Evolutionary conservation across 2,329 filamentous ascomycete species (phyloP), one percentile per base, ranked within the genome.

Genomic region (Teratosphaeria zuluensis): DNA sequence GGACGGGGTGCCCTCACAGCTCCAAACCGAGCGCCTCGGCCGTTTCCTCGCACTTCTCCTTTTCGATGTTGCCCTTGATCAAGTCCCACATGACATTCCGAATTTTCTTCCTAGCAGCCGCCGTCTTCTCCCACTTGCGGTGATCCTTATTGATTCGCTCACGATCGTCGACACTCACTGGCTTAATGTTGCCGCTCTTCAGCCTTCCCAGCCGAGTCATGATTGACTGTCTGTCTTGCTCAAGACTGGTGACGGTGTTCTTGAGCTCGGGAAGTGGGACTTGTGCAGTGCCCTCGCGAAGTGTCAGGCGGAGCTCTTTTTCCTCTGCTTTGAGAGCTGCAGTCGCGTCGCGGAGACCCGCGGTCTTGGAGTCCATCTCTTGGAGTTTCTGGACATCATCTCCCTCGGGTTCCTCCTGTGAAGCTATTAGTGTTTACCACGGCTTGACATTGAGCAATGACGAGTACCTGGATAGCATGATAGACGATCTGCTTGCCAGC

Each of bases 401-500:
- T 30, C 77, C 74, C 48, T 82, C 77, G 14, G 75, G 70, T 42
- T 79, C 73, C 58, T 81, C 76, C 76, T 86, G 73, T 46, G 42
- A 32, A 19, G n/a, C 7, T 7, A n/a, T 24, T 16, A 16, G 51
- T 46, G 51, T 48, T 11, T n/a, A 21, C 42, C 5, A 35, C 53
- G 24, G 35, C 14, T 19, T 31, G 7, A 11, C 35, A 12, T 11
- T n/a, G 14, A 8, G 51, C 32, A 21, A 19, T n/a, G 51, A 7
- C 54, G 55, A 28, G 24, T 66, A 78, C 77, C 68, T 79, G 77
- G 6, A 76, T 63, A 38, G 78, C 75, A 69, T 86, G 83, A 68
- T 85, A 86, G 60, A 86, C 82, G 46, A 78, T 75, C 65, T 85
- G 83, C 71, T 85, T 86, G 21, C 83, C 83, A 46, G 82, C 77